Conservation (phyloP, 208 protist genomes). For the Borovskyia barvae region DNA sequence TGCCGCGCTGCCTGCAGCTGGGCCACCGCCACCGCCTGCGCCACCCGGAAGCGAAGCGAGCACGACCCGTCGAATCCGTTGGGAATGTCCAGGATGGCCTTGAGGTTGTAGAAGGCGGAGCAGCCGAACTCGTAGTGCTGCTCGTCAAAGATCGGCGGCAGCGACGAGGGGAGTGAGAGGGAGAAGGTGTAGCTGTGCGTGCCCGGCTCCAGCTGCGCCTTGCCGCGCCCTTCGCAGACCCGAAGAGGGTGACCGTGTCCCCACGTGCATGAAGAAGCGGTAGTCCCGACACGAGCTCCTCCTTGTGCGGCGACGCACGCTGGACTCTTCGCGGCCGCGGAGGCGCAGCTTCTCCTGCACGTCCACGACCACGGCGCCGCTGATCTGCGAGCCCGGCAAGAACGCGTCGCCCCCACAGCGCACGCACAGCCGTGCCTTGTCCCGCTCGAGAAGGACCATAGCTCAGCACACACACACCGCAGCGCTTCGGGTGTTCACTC, state of each 20-base stretch:
- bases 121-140: conserved; percentile 1
- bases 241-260: neutral
- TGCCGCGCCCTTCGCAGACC: neutral
- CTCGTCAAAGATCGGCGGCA: neutral
- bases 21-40: neutral
- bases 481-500: too few species aligned
- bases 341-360: conserved; percentile 1
- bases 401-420: neutral
- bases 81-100: conserved; percentile 5
- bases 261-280: neutral
- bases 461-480: too few species aligned
- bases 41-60: neutral
- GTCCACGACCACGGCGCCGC: neutral
- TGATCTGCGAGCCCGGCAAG: neutral
- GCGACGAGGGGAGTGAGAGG: neutral
- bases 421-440: conserved; percentile 1
- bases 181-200: conserved; percentile 10
- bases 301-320: neutral
- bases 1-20: conserved; percentile 9
- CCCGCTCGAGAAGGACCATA: conserved; percentile 5
- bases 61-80: neutral
- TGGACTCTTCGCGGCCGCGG: conserved; percentile 1
- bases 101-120: neutral
- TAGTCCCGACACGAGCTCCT: neutral
- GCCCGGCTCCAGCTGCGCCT: conserved; percentile 9